Conservation (phyloP, 1,284 basidiomycete species). For the Athelia sp. region DNA sequence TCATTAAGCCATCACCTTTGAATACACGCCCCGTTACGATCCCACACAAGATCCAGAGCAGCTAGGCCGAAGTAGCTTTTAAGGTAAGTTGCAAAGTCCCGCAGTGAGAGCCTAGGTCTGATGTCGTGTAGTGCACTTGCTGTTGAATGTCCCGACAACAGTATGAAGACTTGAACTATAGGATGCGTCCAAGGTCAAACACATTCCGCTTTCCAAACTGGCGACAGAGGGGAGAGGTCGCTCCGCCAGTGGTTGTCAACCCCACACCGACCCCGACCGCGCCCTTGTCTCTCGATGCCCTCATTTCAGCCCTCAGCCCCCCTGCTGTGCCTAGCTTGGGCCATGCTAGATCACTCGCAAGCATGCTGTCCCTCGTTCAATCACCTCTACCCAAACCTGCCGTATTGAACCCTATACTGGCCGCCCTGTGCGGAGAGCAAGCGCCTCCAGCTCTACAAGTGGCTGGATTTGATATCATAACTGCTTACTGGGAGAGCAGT, state of each 20-base stretch:
- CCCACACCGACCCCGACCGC: conserved; percentile 14
- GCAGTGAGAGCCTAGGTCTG: too few relatives aligned
- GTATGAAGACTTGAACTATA: conserved; percentile 27
- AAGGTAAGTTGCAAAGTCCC: too few relatives aligned
- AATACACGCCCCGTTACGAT: too few relatives aligned
- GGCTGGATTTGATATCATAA: conserved; percentile 65
- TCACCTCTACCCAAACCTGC: conserved; percentile 46
- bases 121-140: too few relatives aligned
- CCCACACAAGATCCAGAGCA: too few relatives aligned
- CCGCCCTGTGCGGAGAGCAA: conserved; percentile 47
- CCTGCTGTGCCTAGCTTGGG: conserved; percentile 53
- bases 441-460: conserved; percentile 53
- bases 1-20: too few relatives aligned
- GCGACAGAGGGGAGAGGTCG: conserved; percentile 34
- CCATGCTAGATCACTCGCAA: conserved; percentile 43
- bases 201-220: conserved; percentile 38
- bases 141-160: conserved; percentile 28
- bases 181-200: conserved; percentile 35
- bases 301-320: conserved; percentile 47
- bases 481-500: conserved; percentile 58
- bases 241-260: conserved; percentile 15
- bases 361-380: conserved; percentile 31
- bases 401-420: conserved; percentile 50
- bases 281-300: conserved; percentile 35
- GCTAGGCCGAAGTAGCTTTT: too few relatives aligned